Percentiles rank a stretch among this genome's conserved stretches.
Conservation (phyloP, 371 early-diverging fungal species). For the Mortierella sp. region DNA sequence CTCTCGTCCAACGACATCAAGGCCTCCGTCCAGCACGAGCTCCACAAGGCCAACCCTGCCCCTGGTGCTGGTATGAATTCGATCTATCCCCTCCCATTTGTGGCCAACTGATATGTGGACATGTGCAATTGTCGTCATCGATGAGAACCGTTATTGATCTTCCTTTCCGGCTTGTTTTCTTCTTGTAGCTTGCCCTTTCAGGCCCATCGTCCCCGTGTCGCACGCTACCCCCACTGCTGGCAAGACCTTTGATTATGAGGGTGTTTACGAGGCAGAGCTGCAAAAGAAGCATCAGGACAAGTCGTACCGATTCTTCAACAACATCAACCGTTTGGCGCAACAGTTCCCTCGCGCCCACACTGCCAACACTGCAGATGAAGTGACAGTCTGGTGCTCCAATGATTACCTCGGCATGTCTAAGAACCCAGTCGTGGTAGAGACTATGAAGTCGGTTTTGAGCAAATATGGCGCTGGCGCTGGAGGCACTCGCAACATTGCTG, state of each 20-base stretch:
- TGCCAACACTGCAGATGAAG: constrained; percentile 82
- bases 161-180: neutral
- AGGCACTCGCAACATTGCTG: constrained; percentile 99
- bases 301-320: constrained; percentile 98
- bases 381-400: constrained; percentile 99
- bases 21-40: constrained; percentile 54
- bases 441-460: constrained; percentile 94
- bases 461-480: constrained; percentile 98
- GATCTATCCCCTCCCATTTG: constrained; percentile 3
- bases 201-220: constrained; percentile 49
- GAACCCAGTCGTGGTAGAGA: constrained; percentile 84
- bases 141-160: neutral
- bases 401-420: constrained; percentile 97
- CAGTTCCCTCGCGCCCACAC: constrained; percentile 95
- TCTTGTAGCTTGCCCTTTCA: constrained; percentile 51
- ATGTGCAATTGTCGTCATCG: too few species aligned
- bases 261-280: constrained; percentile 81
- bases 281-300: constrained; percentile 96
- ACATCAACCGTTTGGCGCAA: constrained; percentile 96
- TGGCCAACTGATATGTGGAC: too few species aligned
- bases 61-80: constrained; percentile 37
- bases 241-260: constrained; percentile 89
- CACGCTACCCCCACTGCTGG: constrained; percentile 59
- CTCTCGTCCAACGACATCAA: constrained; percentile 48
- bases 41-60: constrained; percentile 58